Percentiles rank a stretch among this genome's conserved stretches.
These are phyloP conservation scores for Russula sp. DNA, from an alignment of 768 basidiomycete species.

Conservation along the genomic window DNA sequence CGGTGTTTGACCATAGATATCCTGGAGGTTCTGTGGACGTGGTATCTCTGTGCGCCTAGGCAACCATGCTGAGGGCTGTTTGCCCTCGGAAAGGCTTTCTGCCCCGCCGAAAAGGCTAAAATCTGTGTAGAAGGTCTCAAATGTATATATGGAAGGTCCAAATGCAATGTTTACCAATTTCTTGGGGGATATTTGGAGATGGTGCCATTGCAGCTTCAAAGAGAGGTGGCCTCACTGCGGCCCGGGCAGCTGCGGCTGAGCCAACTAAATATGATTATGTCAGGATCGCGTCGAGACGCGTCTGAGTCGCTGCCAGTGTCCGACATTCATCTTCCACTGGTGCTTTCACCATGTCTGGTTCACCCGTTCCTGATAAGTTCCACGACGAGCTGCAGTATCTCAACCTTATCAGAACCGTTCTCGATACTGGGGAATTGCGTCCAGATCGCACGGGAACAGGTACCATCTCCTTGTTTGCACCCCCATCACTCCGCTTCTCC, in stretches of 20 bases:
- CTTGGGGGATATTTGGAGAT: conserved; percentile 20
- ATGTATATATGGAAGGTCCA: not conserved
- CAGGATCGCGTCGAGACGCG: conserved; percentile 20
- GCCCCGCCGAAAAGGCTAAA: conserved; percentile 82
- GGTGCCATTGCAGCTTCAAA: conserved; percentile 13
- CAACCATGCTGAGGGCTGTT: conserved; percentile 33
- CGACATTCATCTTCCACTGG: not conserved
- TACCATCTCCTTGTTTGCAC: conserved; percentile 88
- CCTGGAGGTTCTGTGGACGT: conserved; percentile 40
- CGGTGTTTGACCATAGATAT: conserved; percentile 45
- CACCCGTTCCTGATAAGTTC: not conserved
- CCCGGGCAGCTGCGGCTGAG: not conserved
- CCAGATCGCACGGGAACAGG: conserved; percentile 95
- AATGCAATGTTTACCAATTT: conserved; percentile 11
- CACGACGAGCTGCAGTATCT: conserved; percentile 94
- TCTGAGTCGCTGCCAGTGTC: not conserved
- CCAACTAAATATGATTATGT: conserved; percentile 5
- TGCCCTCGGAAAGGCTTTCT: conserved; percentile 59
- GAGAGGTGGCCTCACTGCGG: no score
- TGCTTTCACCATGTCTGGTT: conserved; percentile 2
- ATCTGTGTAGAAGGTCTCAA: conserved; percentile 37
- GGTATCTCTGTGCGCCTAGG: conserved; percentile 47
- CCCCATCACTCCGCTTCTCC: conserved; percentile 84
- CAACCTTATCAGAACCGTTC: conserved; percentile 66
- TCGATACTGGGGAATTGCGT: conserved; percentile 69